These are phyloP conservation scores for Ceratocystis destructans DNA, from an alignment of 2,329 filamentous ascomycete genomes.

Conservation along the genomic window DNA sequence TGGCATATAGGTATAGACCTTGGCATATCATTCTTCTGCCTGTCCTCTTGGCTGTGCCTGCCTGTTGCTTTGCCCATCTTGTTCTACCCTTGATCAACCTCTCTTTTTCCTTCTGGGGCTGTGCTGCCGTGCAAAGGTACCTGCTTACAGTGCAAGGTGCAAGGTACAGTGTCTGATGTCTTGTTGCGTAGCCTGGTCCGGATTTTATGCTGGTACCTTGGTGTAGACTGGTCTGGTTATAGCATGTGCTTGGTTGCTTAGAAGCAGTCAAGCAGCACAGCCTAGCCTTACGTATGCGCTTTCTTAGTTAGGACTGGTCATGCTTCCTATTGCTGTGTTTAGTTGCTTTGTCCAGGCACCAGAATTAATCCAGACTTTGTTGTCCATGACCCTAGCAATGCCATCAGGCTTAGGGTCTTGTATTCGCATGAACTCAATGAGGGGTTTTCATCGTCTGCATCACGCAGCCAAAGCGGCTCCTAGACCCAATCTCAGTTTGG, in stretches of 20 bases:
- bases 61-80: constrained; percentile 2
- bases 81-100: background rate
- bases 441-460: background rate
- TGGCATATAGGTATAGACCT: no score
- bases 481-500: no score
- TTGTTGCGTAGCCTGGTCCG: background rate
- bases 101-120: background rate
- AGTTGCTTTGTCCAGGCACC: background rate
- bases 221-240: no score
- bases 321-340: background rate
- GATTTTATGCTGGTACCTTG: background rate
- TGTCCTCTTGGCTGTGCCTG: background rate
- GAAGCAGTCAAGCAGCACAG: background rate
- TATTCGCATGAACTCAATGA: background rate
- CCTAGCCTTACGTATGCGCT: constrained; percentile 8
- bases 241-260: no score
- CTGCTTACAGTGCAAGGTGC: constrained; percentile 9
- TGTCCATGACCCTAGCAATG: constrained; percentile 1
- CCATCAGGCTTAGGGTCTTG: background rate
- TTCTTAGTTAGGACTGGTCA: background rate
- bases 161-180: background rate
- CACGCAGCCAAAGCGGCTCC: no score
- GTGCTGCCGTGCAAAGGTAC: constrained; percentile 5
- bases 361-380: background rate
- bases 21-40: background rate